These are phyloP conservation scores for Neurospora crassa DNA, from an alignment of 2,329 filamentous ascomycete genomes.

Conservation along the genomic window DNA sequence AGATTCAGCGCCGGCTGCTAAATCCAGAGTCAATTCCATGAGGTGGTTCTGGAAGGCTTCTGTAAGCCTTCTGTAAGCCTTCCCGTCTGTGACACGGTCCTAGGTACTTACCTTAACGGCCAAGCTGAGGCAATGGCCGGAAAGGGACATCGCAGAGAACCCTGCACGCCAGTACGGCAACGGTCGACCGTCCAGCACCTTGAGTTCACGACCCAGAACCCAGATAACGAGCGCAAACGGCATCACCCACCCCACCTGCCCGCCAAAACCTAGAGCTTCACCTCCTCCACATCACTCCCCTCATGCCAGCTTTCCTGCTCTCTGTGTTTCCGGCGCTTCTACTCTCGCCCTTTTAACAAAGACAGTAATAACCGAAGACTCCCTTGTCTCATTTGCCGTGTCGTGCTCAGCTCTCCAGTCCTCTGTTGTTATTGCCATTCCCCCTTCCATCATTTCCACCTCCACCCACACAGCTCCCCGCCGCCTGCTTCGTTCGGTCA, in stretches of 20 bases:
- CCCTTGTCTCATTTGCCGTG: neutral
- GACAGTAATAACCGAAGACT: neutral
- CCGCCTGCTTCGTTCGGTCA: neutral
- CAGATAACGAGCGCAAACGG: slow-evolving; percentile 6
- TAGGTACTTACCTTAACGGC: neutral
- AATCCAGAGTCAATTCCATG: neutral
- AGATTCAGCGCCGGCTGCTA: neutral
- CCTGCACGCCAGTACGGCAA: neutral
- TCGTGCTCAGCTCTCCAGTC: slow-evolving; percentile 2
- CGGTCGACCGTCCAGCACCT: neutral
- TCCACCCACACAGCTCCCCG: neutral
- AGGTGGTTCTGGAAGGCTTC: neutral
- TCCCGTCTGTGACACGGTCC: neutral
- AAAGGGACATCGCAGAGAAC: neutral
- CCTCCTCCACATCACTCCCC: slow-evolving; percentile 10
- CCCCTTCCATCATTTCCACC: neutral
- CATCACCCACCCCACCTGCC: slow-evolving; percentile 16
- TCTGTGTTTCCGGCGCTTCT: slow-evolving; percentile 6
- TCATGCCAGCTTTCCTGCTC: slow-evolving; percentile 2
- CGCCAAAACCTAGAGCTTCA: slow-evolving; percentile 17
- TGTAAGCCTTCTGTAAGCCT: neutral
- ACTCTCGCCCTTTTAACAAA: neutral
- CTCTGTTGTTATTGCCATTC: neutral
- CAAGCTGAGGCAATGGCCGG: neutral
- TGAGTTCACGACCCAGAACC: neutral